A percentile compares a stretch with the other conserved stretches of the same genome.
Conservation (phyloP, 176 grass and related monocot genomes). For the Miscanthus lutarioriparius region DNA sequence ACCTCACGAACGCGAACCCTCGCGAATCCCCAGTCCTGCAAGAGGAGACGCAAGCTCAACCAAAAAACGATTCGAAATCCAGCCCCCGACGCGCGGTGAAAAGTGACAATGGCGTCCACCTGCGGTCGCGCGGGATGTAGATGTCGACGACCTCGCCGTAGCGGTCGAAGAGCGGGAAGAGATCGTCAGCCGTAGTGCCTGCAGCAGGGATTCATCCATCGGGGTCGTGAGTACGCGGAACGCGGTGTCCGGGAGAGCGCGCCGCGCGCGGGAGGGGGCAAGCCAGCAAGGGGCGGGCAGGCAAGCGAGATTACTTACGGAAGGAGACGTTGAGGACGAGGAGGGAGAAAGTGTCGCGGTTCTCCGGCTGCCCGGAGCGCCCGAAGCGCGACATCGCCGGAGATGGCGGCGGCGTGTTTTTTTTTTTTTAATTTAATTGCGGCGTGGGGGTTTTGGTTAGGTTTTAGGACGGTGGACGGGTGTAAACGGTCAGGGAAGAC, state of each 20-base stretch:
- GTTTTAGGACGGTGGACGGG: slow-evolving; percentile 33
- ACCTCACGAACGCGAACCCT: slow-evolving; percentile 86
- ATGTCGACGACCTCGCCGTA: slow-evolving; percentile 77
- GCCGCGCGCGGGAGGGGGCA: neutral
- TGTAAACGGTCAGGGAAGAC: neutral
- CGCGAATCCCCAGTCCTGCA: slow-evolving; percentile 72
- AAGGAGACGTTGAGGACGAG: slow-evolving; percentile 86
- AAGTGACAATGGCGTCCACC: slow-evolving; percentile 33
- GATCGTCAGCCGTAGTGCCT: slow-evolving; percentile 78
- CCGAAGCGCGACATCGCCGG: slow-evolving; percentile 67
- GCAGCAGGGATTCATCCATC: slow-evolving; percentile 16
- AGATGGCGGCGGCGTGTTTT: neutral
- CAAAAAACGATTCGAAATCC: slow-evolving; percentile 3
- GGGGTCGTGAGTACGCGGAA: neutral
- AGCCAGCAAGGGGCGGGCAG: neutral
- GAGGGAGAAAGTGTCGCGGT: slow-evolving; percentile 67
- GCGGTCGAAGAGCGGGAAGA: slow-evolving; percentile 72
- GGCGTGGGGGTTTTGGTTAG: slow-evolving; percentile 13
- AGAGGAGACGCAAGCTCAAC: neutral
- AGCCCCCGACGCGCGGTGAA: neutral
- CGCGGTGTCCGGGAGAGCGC: neutral
- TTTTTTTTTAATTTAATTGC: neutral
- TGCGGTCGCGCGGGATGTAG: slow-evolving; percentile 73
- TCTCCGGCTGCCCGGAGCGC: slow-evolving; percentile 62
- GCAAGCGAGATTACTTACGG: slow-evolving; percentile 35